Base-by-base conservation (phyloP, 345 rosid genomes). In the Geranium brycei region DNA sequence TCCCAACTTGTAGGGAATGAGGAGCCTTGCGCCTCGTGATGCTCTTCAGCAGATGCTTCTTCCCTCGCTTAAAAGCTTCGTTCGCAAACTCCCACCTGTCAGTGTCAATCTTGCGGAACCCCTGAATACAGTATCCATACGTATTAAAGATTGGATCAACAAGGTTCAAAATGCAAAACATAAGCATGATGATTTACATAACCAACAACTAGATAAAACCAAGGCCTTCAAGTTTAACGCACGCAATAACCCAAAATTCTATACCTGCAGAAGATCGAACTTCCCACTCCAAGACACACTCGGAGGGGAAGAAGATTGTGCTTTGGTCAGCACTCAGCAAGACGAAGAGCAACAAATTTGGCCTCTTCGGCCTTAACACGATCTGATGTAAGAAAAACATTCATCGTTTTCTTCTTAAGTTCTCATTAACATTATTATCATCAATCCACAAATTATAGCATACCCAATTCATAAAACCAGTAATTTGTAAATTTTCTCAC, bases 51-150 rank as follows among this genome's bases (percentile, higher is more conserved):
- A 90, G 89, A 81, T 86, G 85, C 80, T 64, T 88, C 76, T 81
- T 85, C 60, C 89, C 99, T 70, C 80, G 80, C 69, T 70, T 86
- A 75, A 93, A 93, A 68, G 75, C 87, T 69, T 88, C 91, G 68
- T 93, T 90, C 0, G 96, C 90, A 64, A 93, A 93, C 72, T 93
- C 97, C 99, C 97, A 93, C 68, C 69, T 91, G 61, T 88, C 95
- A 57, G 93, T 79, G 75, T 84, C 93, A 35, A 83, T 78, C 86
- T 90, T 90, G 70, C 79, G 89, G 66, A 91, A 91, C 18, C 91
- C 95, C 93, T 88, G 81, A 51, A 72, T 68, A 76, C 77, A 78
- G 57, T 51, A 73, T 38, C 70, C 69, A 23, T 60, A 72, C 7
- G 3, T 1, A 35, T 35, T 35, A 35, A 35, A 7, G 10, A 35